Base-by-base conservation (phyloP, 75 land plant species). In the Picea glauca region DNA sequence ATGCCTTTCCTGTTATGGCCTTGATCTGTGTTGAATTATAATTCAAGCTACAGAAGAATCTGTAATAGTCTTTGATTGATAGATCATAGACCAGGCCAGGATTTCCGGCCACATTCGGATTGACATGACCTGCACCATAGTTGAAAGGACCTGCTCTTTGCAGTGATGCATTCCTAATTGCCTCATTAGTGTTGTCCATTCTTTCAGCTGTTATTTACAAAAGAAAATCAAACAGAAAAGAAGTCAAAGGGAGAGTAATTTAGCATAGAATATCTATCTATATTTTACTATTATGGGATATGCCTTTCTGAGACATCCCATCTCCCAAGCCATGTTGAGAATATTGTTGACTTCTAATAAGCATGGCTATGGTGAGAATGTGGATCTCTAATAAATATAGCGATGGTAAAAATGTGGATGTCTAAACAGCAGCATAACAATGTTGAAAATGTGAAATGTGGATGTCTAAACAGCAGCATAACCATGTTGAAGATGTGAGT, bases 41-140 rank as follows among this genome's bases (percentile, higher is more conserved):
- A 21, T 86, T 78, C 12, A 83, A 60, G 3, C 80, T 68, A 61
- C 92, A 90, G 33, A 90, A 66, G 78, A 88, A 90, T 75, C 57
- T 82, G 15, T 76, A 60, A 79, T 88, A 88, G n/a, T 90, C 92
- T 14, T 58, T 33, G 26, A 33, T 8, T 3, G 80, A 38, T 35
- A 82, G 60, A 75, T 88, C 91, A 64, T 86, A 90, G 17, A 90
- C 65, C 64, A 90, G 68, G 3, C 92, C 91, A 23, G 90, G 92
- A 74, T 86, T 66, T 59, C 78, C 63, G 1, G 92, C 90, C 6
- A 64, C 62, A 46, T 83, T 81, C 20, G 92, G 92, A 15, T 78
- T 50, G 13, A 90, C 72, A 33, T 90, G 88, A 6, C 92, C 92
- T 59, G 82, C 78, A 30, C 92, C 92, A 78, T 85, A 88, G 78